A percentile compares a stretch with the other conserved stretches of the same genome.
Conservation (phyloP, 371 early-diverging fungal species). For the Entomophthora muscae region DNA sequence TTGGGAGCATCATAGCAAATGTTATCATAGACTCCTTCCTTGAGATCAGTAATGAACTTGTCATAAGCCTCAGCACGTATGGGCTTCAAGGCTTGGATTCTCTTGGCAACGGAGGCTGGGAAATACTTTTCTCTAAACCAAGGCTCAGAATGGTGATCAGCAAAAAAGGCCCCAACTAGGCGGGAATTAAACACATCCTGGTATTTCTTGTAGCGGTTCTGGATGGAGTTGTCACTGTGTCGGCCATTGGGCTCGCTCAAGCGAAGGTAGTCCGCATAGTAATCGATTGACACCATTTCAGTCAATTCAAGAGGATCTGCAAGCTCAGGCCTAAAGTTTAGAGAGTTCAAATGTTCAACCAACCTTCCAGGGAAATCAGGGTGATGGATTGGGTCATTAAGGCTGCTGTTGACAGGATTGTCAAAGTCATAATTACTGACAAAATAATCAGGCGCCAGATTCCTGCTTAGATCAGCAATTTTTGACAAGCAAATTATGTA, state of each 20-base stretch:
- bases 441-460: neutral
- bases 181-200: neutral
- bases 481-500: neutral
- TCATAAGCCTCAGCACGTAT: neutral
- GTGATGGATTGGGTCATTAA: neutral
- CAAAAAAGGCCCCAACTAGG: neutral
- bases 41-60: neutral
- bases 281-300: slow-evolving; percentile 3
- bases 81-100: neutral
- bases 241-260: neutral
- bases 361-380: neutral
- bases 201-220: neutral
- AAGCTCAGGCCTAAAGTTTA: neutral
- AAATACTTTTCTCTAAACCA: slow-evolving; percentile 7
- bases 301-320: neutral
- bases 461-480: neutral
- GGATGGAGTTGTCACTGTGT: neutral
- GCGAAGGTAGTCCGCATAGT: slow-evolving; percentile 2
- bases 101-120: neutral
- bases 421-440: slow-evolving; percentile 6
- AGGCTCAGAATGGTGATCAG: neutral
- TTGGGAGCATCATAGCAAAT: neutral
- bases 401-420: neutral
- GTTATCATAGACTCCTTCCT: slow-evolving; percentile 1
- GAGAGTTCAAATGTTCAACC: neutral